Percentiles rank a stretch among this genome's conserved stretches.
These are phyloP conservation scores for Lodderomyces pseudojiufengensis DNA, from an alignment of 1,139 yeast species.

Conservation along the genomic window DNA sequence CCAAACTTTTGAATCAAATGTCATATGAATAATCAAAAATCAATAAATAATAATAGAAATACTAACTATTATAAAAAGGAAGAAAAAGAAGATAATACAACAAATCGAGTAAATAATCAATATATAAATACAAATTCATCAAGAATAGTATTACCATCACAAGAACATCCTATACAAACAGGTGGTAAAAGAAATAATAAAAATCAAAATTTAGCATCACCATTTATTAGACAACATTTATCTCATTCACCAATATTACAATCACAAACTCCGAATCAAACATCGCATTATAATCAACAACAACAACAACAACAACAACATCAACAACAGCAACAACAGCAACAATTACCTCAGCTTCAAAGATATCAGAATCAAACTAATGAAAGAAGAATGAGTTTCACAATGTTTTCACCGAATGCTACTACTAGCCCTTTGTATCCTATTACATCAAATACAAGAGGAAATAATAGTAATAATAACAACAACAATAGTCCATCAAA, in stretches of 20 bases:
- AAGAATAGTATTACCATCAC: conserved; percentile 15
- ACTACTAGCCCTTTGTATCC: conserved; percentile 11
- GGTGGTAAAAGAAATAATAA: conserved; percentile 11
- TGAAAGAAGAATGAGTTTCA: conserved; percentile 6
- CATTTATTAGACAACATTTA: conserved; percentile 1
- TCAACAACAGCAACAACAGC: background rate
- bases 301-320: conserved; percentile 1
- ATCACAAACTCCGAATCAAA: background rate
- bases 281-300: background rate
- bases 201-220: conserved; percentile 1
- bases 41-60: no score
- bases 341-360: background rate
- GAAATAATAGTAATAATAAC: conserved; percentile 1
- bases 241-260: conserved; percentile 1
- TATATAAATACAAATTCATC: no score
- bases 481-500: background rate
- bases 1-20: no score
- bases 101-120: no score
- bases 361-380: background rate
- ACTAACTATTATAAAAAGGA: no score
- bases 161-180: conserved; percentile 45
- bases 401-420: conserved; percentile 13
- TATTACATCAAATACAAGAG: conserved; percentile 7
- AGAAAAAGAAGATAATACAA: no score
- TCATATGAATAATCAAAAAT: no score